A percentile compares a stretch with the other conserved stretches of the same genome.
Conservation (phyloP, 371 early-diverging fungal species). For the Mucor mucedo region DNA sequence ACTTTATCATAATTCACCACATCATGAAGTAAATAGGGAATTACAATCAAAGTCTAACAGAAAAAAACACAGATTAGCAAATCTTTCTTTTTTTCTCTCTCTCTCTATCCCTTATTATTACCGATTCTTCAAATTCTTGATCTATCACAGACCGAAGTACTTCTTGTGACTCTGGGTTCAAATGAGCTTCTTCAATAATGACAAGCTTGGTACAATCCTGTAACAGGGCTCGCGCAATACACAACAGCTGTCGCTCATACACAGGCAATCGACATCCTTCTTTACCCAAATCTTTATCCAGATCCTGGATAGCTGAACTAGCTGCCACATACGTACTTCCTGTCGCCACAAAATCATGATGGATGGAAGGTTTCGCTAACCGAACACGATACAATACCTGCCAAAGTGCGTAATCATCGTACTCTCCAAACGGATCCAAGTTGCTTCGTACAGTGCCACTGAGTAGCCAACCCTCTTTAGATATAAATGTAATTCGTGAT, state of each 20-base stretch:
- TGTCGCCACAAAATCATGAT: conserved; percentile 34
- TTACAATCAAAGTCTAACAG: conserved; percentile 78
- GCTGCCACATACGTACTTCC: conserved; percentile 11
- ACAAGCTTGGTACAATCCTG: conserved; percentile 72
- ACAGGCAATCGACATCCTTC: conserved; percentile 75
- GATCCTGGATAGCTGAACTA: conserved; percentile 37
- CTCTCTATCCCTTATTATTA: conserved; percentile 13
- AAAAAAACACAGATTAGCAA: not conserved
- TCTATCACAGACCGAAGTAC: conserved; percentile 83
- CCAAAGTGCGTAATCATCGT: conserved; percentile 85
- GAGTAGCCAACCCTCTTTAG: conserved; percentile 86
- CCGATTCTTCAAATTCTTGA: conserved; percentile 73
- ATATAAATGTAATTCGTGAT: conserved; percentile 76
- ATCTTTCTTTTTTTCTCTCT: no score
- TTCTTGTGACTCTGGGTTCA: conserved; percentile 70
- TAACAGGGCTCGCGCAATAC: conserved; percentile 80
- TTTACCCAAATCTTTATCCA: conserved; percentile 61
- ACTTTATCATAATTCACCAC: conserved; percentile 65
- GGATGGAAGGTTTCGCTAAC: conserved; percentile 46
- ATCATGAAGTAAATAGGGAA: conserved; percentile 80
- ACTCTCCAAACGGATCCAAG: conserved; percentile 82
- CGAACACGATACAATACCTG: conserved; percentile 72
- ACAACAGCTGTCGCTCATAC: conserved; percentile 84
- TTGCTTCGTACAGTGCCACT: conserved; percentile 75
- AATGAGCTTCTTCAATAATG: conserved; percentile 81